Conservation (phyloP, 495 filamentous ascomycete species). For the Letharia columbiana region DNA sequence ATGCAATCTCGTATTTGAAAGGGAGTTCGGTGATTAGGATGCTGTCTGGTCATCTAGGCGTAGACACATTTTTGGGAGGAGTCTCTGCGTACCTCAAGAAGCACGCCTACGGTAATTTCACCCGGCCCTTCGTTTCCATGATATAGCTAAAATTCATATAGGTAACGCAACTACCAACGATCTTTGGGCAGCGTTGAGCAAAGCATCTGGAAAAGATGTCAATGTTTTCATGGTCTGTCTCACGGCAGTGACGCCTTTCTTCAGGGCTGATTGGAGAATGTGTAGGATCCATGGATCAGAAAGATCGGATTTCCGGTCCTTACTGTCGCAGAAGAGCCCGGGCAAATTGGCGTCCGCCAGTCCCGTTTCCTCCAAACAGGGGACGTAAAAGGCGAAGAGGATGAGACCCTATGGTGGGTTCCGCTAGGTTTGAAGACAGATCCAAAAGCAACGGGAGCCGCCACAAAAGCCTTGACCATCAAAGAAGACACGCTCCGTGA, state of each 20-base stretch:
- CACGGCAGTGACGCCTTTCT: neutral
- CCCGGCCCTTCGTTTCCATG: neutral
- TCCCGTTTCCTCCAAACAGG: constrained; percentile 82
- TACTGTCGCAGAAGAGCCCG: constrained; percentile 71
- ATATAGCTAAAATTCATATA: neutral
- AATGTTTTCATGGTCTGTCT: constrained; percentile 65
- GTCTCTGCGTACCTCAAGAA: constrained; percentile 81
- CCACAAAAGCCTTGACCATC: constrained; percentile 57
- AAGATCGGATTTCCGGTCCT: constrained; percentile 90
- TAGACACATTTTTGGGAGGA: constrained; percentile 77
- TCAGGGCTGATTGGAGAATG: neutral
- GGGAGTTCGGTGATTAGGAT: constrained; percentile 93
- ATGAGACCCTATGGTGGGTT: constrained; percentile 93
- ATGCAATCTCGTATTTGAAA: constrained; percentile 91
- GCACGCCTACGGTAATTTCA: constrained; percentile 57
- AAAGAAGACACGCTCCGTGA: constrained; percentile 67
- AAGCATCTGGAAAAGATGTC: constrained; percentile 84
- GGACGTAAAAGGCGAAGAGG: constrained; percentile 83
- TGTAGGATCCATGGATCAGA: constrained; percentile 74
- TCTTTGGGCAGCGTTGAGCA: constrained; percentile 81
- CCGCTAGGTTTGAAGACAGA: constrained; percentile 68
- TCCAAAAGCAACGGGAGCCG: constrained; percentile 37
- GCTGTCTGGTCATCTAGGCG: constrained; percentile 78
- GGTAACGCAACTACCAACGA: constrained; percentile 87
- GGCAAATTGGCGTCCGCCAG: constrained; percentile 74